A percentile compares a stretch with the other conserved stretches of the same genome.
These are phyloP conservation scores for Stemphylium lycopersici DNA, from an alignment of 2,329 filamentous ascomycete species.

Conservation along the genomic window DNA sequence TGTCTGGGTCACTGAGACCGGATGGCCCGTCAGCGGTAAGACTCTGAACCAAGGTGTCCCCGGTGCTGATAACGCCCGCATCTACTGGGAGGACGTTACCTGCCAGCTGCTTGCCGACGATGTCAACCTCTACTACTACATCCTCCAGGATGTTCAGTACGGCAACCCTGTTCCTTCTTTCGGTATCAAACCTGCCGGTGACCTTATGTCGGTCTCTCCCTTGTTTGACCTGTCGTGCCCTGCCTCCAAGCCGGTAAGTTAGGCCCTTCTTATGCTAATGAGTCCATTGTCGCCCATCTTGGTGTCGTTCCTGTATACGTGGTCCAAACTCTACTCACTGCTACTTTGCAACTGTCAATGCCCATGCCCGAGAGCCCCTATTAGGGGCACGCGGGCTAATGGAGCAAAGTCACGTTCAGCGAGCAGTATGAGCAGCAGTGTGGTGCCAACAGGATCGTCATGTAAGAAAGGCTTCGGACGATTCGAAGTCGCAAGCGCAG, in stretches of 20 bases:
- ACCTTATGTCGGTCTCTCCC: constrained; percentile 37
- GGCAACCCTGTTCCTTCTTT: constrained; percentile 71
- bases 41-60: constrained; percentile 66
- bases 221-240: constrained; percentile 48
- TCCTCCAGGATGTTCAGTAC: constrained; percentile 69
- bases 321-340: constrained; percentile 11
- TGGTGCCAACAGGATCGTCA: constrained; percentile 10
- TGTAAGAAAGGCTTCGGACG: constrained; percentile 17
- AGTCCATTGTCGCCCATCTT: constrained; percentile 13
- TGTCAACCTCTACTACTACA: constrained; percentile 72
- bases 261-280: constrained; percentile 21
- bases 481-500: no score
- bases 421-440: constrained; percentile 19
- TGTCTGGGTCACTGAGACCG: constrained; percentile 88
- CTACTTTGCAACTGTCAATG: constrained; percentile 13
- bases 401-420: constrained; percentile 21
- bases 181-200: constrained; percentile 65
- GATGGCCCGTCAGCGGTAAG: constrained; percentile 78
- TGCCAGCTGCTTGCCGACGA: constrained; percentile 69
- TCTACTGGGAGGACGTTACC: constrained; percentile 80
- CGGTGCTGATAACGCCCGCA: constrained; percentile 70
- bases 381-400: constrained; percentile 28
- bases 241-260: constrained; percentile 32
- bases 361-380: constrained; percentile 12
- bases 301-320: constrained; percentile 27